A percentile compares a stretch with the other conserved stretches of the same genome.
These are phyloP conservation scores for Crithidia brevicula DNA, from an alignment of 208 protist species.

Conservation along the genomic window DNA sequence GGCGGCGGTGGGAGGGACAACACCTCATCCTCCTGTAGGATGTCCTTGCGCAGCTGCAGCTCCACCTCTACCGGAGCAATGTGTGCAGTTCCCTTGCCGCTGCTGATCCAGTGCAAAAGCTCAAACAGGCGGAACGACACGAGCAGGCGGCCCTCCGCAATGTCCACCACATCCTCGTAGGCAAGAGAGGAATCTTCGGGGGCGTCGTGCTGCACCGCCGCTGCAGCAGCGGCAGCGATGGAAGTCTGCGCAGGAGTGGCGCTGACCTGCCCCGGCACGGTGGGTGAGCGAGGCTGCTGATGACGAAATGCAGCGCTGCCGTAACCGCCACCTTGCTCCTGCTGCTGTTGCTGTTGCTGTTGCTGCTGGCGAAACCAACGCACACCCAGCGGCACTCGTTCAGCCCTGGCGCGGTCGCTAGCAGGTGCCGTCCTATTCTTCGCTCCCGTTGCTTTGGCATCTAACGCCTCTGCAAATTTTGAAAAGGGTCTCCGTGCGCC, in stretches of 20 bases:
- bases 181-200: not conserved
- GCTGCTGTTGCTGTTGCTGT: constrained; percentile 17
- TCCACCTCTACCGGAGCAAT: constrained; percentile 61
- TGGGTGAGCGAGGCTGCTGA: not conserved
- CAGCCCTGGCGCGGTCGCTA: not conserved
- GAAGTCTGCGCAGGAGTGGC: not conserved
- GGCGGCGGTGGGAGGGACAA: constrained; percentile 57
- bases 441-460: not conserved
- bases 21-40: constrained; percentile 82
- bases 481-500: too few relatives aligned
- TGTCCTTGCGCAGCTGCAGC: constrained; percentile 79
- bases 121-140: constrained; percentile 62
- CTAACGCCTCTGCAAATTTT: too few relatives aligned
- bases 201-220: not conserved
- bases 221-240: not conserved
- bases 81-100: constrained; percentile 24
- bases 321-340: not conserved
- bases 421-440: not conserved
- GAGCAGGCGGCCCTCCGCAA: constrained; percentile 65
- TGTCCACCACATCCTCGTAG: constrained; percentile 56
- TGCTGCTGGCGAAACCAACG: constrained; percentile 31
- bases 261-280: not conserved
- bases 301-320: not conserved
- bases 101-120: constrained; percentile 65
- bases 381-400: constrained; percentile 13